These are phyloP conservation scores for Umbilicus rupestris DNA, from an alignment of 164 flowering plant genomes.

Conservation along the genomic window DNA sequence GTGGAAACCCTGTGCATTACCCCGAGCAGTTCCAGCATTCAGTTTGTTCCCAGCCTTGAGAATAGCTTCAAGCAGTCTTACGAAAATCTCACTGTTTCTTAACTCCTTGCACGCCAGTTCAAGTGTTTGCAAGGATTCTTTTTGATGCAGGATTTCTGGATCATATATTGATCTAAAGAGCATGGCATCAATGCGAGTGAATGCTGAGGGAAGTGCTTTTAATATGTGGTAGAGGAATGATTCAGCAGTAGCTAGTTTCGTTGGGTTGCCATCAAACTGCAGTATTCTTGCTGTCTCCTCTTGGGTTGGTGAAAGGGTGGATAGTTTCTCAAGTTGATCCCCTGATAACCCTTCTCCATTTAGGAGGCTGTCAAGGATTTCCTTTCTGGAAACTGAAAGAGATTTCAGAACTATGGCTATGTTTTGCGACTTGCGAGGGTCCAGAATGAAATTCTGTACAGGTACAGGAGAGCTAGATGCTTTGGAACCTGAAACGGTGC, in stretches of 20 bases:
- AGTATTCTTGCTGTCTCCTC: constrained; percentile 41
- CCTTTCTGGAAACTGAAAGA: constrained; percentile 35
- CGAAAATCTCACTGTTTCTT: constrained; percentile 50
- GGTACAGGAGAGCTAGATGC: constrained; percentile 18
- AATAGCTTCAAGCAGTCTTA: constrained; percentile 74
- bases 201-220: constrained; percentile 42
- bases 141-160: constrained; percentile 40
- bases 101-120: constrained; percentile 65
- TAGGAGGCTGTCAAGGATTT: constrained; percentile 39
- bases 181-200: constrained; percentile 45
- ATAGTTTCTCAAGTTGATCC: constrained; percentile 51
- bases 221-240: constrained; percentile 48
- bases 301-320: constrained; percentile 40
- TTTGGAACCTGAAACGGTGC: constrained; percentile 11
- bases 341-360: constrained; percentile 36
- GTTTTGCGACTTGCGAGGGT: constrained; percentile 64
- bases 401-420: constrained; percentile 49
- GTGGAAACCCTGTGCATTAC: constrained; percentile 75
- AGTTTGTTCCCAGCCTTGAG: constrained; percentile 80
- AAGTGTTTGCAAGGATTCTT: constrained; percentile 42
- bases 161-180: constrained; percentile 42
- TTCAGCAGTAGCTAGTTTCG: constrained; percentile 54
- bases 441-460: constrained; percentile 50
- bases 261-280: constrained; percentile 32
- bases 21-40: constrained; percentile 84